Percentiles rank a stretch among this genome's conserved stretches.
Conservation (phyloP, 345 rosid genomes). For the Camelina laxa region DNA sequence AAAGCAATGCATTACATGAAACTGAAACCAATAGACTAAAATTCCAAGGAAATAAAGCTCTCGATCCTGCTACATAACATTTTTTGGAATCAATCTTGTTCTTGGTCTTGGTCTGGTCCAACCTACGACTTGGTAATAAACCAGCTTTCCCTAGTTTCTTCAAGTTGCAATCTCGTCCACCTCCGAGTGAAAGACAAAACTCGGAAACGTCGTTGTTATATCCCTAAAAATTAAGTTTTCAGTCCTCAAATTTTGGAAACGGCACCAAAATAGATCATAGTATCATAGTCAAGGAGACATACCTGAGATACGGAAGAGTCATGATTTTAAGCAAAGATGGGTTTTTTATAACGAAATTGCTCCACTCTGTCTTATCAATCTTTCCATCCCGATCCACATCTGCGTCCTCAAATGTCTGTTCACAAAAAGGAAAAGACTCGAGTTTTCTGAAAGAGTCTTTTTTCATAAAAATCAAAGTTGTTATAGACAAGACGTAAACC, state of each 20-base stretch:
- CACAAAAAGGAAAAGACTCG: background rate
- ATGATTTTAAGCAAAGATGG: conserved; percentile 89
- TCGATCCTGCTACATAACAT: conserved; percentile 11
- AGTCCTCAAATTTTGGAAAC: background rate
- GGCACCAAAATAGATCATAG: background rate
- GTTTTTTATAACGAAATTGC: conserved; percentile 72
- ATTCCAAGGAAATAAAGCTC: conserved; percentile 1
- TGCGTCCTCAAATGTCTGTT: conserved; percentile 89
- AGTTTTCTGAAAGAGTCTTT: background rate
- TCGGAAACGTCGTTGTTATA: conserved; percentile 92
- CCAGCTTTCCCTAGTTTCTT: conserved; percentile 30
- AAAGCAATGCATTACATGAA: conserved; percentile 3
- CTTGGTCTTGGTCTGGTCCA: conserved; percentile 22
- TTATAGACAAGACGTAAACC: conserved; percentile 45
- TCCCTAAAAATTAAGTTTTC: conserved; percentile 59
- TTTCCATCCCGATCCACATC: conserved; percentile 81
- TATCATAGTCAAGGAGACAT: background rate
- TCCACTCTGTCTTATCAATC: conserved; percentile 86
- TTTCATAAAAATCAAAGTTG: background rate
- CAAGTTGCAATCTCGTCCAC: conserved; percentile 90
- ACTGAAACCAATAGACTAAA: conserved; percentile 13
- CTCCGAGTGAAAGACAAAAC: conserved; percentile 92
- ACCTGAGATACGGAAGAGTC: conserved; percentile 96
- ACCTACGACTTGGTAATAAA: conserved; percentile 15
- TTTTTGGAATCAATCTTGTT: conserved; percentile 21